Evolutionary conservation across 768 basidiomycete genomes (phyloP).

Genomic region (Collybia sp.): DNA sequence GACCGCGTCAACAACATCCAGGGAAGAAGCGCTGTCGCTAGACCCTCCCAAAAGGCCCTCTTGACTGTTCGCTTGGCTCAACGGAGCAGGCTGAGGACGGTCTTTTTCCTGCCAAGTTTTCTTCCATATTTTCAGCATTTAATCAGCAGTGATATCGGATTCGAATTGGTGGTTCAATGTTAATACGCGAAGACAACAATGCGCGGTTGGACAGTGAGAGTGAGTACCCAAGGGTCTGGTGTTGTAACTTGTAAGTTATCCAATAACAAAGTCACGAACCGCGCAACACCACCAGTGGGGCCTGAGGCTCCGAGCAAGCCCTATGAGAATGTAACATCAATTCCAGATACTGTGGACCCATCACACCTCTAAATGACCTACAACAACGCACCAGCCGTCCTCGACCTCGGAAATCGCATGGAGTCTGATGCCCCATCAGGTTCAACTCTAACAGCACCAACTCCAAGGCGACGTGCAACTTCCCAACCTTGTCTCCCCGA

Average conservation of each 20-base stretch:
- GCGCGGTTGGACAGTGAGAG: not conserved
- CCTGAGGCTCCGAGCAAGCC: no score
- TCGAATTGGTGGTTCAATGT: no score
- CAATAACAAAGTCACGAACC: no score
- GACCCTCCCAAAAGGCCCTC: conserved; percentile 22
- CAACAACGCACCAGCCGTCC: conserved; percentile 47
- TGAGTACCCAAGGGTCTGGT: no score
- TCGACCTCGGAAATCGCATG: conserved; percentile 23
- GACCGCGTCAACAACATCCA: conserved; percentile 14
- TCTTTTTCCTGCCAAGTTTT: conserved; percentile 39
- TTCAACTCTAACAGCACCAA: conserved; percentile 1
- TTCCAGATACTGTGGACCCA: no score
- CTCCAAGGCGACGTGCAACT: conserved; percentile 33
- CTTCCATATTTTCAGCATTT: conserved; percentile 50
- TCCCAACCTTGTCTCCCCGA: conserved; percentile 60
- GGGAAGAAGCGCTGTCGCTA: conserved; percentile 18
- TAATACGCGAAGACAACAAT: not conserved
- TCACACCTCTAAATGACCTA: conserved; percentile 28
- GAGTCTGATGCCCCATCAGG: conserved; percentile 11
- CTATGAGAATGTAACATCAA: no score
- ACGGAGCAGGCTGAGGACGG: not conserved
- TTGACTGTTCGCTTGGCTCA: conserved; percentile 8
- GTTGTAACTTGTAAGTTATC: no score
- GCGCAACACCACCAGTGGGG: not conserved
- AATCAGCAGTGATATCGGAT: no score